Evolutionary conservation across 306 rosid genomes (phyloP), one percentile per base, ranked within the genome.

Genomic region (Fragaria vesca): DNA sequence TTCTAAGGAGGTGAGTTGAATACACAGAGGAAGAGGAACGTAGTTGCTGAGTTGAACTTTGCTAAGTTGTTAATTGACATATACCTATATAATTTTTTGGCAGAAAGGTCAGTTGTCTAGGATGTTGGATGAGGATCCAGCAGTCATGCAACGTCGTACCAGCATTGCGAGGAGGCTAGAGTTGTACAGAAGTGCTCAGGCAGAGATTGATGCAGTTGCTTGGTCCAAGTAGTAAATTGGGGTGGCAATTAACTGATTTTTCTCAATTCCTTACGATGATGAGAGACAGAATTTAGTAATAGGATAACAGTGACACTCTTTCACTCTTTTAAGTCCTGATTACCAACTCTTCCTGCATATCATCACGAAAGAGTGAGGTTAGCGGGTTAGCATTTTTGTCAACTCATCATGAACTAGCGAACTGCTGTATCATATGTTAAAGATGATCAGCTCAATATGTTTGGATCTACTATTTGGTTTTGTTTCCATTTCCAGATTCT

Each of bases 121-220:
- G 47, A 28, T 85, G 62, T 46, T 85, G 80, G 82, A 85, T 34
- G 89, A 83, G 76, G 84, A 86, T 71, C 89, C 86, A 1, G 82
- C 82, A n/a, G 74, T 86, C n/a, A 86, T 86, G 86, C 82, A 86
- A 70, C 84, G 85, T 12, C 80, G 86, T 11, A 73, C 55, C 28
- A 76, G 73, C 26, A 76, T 80, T 11, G 82, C 66, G 1, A 82
- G 55, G 76, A 80, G 86, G 82, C 76, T 86, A 55, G 89, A 86
- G 66, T 24, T 82, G 17, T 86, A 86, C 80, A 74, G 84, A 77
- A 77, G 81, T 69, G 89, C 89, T 32, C 86, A 82, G 62, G 43
- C 68, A 30, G 83, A 82, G 76, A 76, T 86, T 30, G 86, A 86
- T 45, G 80, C 82, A 1, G 89, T 86, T 69, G 82, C 85, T 58